A percentile compares a stretch with the other conserved stretches of the same genome.
phyloP scores from a whole-genome alignment of 148 eudicot species.

The Fagopyrum esculentum region DNA sequence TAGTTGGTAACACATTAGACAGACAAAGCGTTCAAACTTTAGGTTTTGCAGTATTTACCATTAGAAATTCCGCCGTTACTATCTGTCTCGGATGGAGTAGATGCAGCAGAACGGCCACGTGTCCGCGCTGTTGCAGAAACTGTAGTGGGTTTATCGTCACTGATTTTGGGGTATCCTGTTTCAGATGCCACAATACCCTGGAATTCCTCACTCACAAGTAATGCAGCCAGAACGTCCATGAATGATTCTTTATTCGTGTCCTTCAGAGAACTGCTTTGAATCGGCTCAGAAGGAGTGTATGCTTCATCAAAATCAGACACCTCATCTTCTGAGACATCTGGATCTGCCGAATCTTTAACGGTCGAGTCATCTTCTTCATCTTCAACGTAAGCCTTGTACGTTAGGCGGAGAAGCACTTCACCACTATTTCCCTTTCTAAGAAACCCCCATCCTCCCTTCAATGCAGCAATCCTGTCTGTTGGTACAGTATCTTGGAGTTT shows the following conservation, averaged over 20 bases:
- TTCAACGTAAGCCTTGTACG: conserved; percentile 95
- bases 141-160: conserved; percentile 20
- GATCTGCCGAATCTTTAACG: conserved; percentile 23
- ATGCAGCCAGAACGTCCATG: conserved; percentile 90
- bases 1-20: conserved; percentile 13
- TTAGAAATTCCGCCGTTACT: conserved; percentile 28
- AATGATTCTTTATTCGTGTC: conserved; percentile 61
- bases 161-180: conserved; percentile 38
- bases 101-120: conserved; percentile 22
- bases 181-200: conserved; percentile 91
- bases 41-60: conserved; percentile 35
- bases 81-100: conserved; percentile 29
- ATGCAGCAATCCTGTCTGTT: conserved; percentile 64
- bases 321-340: conserved; percentile 64
- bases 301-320: conserved; percentile 59
- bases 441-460: conserved; percentile 76
- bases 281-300: conserved; percentile 37
- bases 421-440: conserved; percentile 56
- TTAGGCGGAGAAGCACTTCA: conserved; percentile 77
- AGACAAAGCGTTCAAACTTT: neutral
- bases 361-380: conserved; percentile 87
- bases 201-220: conserved; percentile 91
- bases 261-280: conserved; percentile 18
- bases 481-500: conserved; percentile 88
- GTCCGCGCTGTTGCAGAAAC: conserved; percentile 29